phyloP scores from a whole-genome alignment of 2,329 filamentous ascomycete species.

The Sclerotinia glacialis region DNA sequence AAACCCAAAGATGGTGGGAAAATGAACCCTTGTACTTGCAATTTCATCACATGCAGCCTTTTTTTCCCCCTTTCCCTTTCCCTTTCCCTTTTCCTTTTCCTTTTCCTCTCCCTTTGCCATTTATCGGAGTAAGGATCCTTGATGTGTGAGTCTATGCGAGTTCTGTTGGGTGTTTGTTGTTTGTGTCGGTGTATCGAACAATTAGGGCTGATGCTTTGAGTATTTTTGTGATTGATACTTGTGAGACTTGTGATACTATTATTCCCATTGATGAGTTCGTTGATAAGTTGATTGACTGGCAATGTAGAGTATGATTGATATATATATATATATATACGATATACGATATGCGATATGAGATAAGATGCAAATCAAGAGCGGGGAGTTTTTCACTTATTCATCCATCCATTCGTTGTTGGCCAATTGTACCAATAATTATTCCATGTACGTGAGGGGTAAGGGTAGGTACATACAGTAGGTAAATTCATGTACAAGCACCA shows the following conservation, averaged over 20 bases:
- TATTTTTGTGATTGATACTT: no score
- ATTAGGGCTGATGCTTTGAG: neutral
- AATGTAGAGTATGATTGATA: no score
- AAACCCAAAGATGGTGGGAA: conserved; percentile 10
- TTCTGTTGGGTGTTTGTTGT: neutral
- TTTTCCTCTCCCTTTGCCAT: neutral
- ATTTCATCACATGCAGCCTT: conserved; percentile 23
- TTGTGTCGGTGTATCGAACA: neutral
- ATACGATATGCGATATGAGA: neutral
- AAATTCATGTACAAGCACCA: conserved; percentile 12
- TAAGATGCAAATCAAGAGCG: conserved; percentile 7
- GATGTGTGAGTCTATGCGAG: neutral
- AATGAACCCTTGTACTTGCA: conserved; percentile 27
- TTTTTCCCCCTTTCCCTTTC: neutral
- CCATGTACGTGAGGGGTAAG: neutral
- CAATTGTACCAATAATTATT: neutral
- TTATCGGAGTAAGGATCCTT: conserved; percentile 4
- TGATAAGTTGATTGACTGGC: neutral
- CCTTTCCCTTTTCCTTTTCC: neutral
- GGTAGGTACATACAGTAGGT: conserved; percentile 9
- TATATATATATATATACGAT: no score
- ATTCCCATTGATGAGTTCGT: neutral
- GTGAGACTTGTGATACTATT: neutral
- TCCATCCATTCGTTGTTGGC: neutral
- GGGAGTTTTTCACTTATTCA: neutral